Evolutionary conservation across 2,329 filamentous ascomycete species (phyloP).

Genomic region (Bretziella fagacearum): DNA sequence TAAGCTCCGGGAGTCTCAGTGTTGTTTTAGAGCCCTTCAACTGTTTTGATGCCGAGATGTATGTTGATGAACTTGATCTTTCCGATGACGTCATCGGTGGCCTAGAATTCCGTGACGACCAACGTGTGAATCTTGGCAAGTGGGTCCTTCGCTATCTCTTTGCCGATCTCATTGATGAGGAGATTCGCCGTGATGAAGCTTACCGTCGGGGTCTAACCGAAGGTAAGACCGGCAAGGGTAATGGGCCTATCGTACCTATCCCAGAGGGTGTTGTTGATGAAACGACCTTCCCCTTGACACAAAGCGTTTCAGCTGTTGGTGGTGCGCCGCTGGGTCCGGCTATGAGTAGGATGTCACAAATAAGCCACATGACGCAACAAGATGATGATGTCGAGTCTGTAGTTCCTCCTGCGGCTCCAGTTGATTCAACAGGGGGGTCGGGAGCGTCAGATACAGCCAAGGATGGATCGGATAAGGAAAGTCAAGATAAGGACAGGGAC

Average conservation of each 20-base stretch:
- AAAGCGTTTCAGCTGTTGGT: neutral
- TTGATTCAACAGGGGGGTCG: too few species aligned
- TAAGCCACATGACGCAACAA: conserved; percentile 38
- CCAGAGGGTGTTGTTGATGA: conserved; percentile 2
- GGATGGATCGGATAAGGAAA: conserved; percentile 25
- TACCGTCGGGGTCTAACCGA: conserved; percentile 55
- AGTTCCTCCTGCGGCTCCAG: conserved; percentile 23
- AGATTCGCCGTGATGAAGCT: conserved; percentile 63
- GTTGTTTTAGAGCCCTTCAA: conserved; percentile 87
- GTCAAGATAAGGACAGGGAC: neutral
- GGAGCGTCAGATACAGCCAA: conserved; percentile 17
- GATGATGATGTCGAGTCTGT: conserved; percentile 65
- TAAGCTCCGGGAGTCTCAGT: conserved; percentile 77
- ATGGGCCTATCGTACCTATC: conserved; percentile 1
- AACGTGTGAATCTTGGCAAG: conserved; percentile 91
- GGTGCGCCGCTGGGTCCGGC: conserved; percentile 19
- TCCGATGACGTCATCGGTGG: conserved; percentile 46
- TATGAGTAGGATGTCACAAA: conserved; percentile 28
- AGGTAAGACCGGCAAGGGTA: conserved; percentile 36
- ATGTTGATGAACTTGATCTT: conserved; percentile 71
- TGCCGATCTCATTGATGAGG: conserved; percentile 72
- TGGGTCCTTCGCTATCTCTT: conserved; percentile 93
- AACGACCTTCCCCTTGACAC: conserved; percentile 2
- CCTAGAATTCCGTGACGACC: conserved; percentile 63
- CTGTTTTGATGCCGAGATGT: conserved; percentile 94